Conservation (phyloP, 2,329 filamentous ascomycete genomes). For the Colletotrichum chrysophilum region DNA sequence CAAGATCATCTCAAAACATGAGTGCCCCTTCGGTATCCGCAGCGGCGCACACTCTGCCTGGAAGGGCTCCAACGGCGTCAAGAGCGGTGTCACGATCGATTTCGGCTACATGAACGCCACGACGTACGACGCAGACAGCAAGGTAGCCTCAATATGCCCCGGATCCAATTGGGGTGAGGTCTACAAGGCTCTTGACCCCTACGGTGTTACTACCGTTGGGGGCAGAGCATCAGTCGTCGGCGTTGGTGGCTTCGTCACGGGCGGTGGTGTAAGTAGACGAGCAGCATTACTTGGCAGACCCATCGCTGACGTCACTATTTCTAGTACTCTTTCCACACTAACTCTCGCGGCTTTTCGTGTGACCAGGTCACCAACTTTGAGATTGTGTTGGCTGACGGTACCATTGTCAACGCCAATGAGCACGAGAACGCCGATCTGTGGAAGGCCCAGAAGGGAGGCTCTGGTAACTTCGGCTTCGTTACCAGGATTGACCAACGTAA, state of each 20-base stretch:
- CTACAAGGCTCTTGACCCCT: slow-evolving; percentile 24
- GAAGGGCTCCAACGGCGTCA: slow-evolving; percentile 1
- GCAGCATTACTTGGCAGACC: not conserved
- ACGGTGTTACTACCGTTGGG: slow-evolving; percentile 25
- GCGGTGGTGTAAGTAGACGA: slow-evolving; percentile 17
- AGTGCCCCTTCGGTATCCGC: slow-evolving; percentile 3
- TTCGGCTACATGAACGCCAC: slow-evolving; percentile 33
- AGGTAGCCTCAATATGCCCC: slow-evolving; percentile 33
- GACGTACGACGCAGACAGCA: slow-evolving; percentile 29
- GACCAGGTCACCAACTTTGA: slow-evolving; percentile 48
- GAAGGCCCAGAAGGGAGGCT: slow-evolving; percentile 50
- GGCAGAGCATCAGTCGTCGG: slow-evolving; percentile 28
- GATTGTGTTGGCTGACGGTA: slow-evolving; percentile 47
- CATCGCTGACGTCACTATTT: too few relatives aligned
- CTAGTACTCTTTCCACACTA: slow-evolving; percentile 32
- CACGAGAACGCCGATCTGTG: slow-evolving; percentile 44
- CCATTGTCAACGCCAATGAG: slow-evolving; percentile 44
- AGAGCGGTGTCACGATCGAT: slow-evolving; percentile 13
- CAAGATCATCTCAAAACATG: slow-evolving; percentile 20
- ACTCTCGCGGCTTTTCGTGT: slow-evolving; percentile 41
- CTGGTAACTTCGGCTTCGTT: slow-evolving; percentile 48
- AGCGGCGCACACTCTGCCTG: slow-evolving; percentile 14
- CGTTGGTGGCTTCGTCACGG: slow-evolving; percentile 28
- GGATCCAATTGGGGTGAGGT: slow-evolving; percentile 27
- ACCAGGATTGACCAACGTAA: slow-evolving; percentile 27